Evolutionary conservation across 2,329 filamentous ascomycete genomes (phyloP), one percentile per base, ranked within the genome.

Genomic region (Sclerotinia nivalis): DNA sequence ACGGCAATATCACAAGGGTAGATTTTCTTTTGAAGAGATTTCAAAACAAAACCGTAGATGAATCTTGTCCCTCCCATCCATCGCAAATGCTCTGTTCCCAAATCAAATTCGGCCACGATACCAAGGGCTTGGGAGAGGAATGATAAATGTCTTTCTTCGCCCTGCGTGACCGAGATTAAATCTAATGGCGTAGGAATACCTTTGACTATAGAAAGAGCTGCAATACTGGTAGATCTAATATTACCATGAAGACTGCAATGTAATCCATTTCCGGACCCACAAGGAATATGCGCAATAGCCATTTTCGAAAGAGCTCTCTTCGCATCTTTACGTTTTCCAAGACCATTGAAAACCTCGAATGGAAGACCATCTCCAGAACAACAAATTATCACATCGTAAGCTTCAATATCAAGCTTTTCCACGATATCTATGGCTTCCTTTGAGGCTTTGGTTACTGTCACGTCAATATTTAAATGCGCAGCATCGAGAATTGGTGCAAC

Each of bases 291-390:
- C 31, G 89, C 89, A 7, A 98, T 88, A 0, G 95, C 91, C 8
- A 97, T 81, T 75, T 89, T 91, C 37, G 84, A 81, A 71, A 98
- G 82, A 0, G 94, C 95, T 68, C 85, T 85, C 28, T 84, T 82
- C 34, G 93, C 93, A 79, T 97, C 91, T 9, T 84, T 78, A 28
- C 93, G 89, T 80, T 88, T 90, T 22, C 87, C 93, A 40, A 98
- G 82, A 0, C 95, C 95, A 78, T 98, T 97, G 83, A 97, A 97
- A 25, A 96, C 91, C 80, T 98, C 95, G 78, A 97, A 91, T 0
- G 93, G 91, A 58, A 97, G 84, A 10, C 95, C 95, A 75, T 98
- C 95, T 7, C 95, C 95, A 0, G 93, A 97, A 77, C 93, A 95
- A 73, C 92, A 92, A 45, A 95, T 88, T 22, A 97, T 86, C 5